These are phyloP conservation scores for Poa pratensis DNA, from an alignment of 176 grass and related monocot genomes.

Conservation along the genomic window DNA sequence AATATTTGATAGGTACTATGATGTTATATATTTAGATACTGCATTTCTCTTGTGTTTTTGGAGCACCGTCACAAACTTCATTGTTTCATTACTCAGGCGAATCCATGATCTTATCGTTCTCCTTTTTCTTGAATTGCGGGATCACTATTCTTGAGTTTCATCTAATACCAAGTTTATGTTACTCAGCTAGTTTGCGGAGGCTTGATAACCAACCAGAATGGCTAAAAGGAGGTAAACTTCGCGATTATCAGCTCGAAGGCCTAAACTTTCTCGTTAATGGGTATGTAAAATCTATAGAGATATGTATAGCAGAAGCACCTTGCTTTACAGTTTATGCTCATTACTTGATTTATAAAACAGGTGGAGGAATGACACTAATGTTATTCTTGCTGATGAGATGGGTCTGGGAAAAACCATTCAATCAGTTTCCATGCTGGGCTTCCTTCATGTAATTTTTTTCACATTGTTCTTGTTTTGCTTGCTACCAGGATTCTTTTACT, in stretches of 20 bases:
- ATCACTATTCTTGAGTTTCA: slow-evolving; percentile 28
- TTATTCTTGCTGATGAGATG: slow-evolving; percentile 99
- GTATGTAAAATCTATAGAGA: slow-evolving; percentile 45
- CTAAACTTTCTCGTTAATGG: slow-evolving; percentile 99
- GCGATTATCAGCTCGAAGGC: slow-evolving; percentile 99
- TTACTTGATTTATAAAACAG: slow-evolving; percentile 50
- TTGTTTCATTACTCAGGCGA: slow-evolving; percentile 7
- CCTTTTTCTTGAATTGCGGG: neutral
- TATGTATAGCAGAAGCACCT: slow-evolving; percentile 33
- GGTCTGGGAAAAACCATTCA: slow-evolving; percentile 99
- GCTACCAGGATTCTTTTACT: slow-evolving; percentile 1
- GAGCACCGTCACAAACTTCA: neutral
- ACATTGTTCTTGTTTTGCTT: slow-evolving; percentile 20
- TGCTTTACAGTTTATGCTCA: slow-evolving; percentile 26
- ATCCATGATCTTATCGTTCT: neutral
- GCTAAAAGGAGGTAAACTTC: slow-evolving; percentile 95
- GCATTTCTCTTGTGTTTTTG: neutral
- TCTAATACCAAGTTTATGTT: slow-evolving; percentile 18
- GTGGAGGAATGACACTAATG: slow-evolving; percentile 99
- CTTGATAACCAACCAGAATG: slow-evolving; percentile 97
- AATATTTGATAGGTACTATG: slow-evolving; percentile 28
- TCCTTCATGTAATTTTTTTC: slow-evolving; percentile 70
- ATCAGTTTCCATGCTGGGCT: slow-evolving; percentile 97
- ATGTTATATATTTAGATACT: slow-evolving; percentile 32
- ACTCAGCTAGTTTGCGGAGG: slow-evolving; percentile 96